Evolutionary conservation across 345 rosid species (phyloP).

Genomic region (Salix udensis): DNA sequence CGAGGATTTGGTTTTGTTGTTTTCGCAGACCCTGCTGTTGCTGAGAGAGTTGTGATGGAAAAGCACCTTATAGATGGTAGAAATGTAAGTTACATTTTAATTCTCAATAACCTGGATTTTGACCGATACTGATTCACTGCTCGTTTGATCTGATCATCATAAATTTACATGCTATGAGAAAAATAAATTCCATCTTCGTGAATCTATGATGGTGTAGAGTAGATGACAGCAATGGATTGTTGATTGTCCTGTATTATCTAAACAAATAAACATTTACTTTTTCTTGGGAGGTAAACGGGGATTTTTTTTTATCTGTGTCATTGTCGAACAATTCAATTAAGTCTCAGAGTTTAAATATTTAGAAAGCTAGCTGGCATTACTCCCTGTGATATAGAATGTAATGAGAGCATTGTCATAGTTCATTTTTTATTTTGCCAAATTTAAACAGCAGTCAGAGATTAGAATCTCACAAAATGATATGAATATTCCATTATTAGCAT

Average conservation of each 20-base stretch:
- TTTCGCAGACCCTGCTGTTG: slow-evolving; percentile 72
- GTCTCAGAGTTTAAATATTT: background rate
- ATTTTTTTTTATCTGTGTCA: slow-evolving; percentile 11
- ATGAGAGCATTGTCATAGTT: background rate
- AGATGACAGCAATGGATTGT: background rate
- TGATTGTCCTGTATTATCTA: background rate
- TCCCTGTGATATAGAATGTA: background rate
- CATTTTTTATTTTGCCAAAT: background rate
- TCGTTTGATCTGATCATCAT: background rate
- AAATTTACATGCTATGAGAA: background rate
- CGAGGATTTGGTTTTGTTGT: slow-evolving; percentile 93
- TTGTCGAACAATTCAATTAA: slow-evolving; percentile 6
- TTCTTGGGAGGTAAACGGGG: slow-evolving; percentile 3
- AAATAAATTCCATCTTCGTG: background rate
- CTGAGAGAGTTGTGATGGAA: slow-evolving; percentile 71
- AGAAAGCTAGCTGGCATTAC: slow-evolving; percentile 4
- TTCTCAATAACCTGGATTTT: slow-evolving; percentile 7
- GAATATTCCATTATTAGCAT: too few species aligned
- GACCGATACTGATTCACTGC: slow-evolving; percentile 7
- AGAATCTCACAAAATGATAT: background rate
- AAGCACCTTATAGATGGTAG: slow-evolving; percentile 81
- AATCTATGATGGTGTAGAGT: background rate
- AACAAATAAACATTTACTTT: background rate
- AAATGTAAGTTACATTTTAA: slow-evolving; percentile 49
- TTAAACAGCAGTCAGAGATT: background rate